Evolutionary conservation across 352 stramenopile genomes (phyloP).

Genomic region (Phytophthora cajani): DNA sequence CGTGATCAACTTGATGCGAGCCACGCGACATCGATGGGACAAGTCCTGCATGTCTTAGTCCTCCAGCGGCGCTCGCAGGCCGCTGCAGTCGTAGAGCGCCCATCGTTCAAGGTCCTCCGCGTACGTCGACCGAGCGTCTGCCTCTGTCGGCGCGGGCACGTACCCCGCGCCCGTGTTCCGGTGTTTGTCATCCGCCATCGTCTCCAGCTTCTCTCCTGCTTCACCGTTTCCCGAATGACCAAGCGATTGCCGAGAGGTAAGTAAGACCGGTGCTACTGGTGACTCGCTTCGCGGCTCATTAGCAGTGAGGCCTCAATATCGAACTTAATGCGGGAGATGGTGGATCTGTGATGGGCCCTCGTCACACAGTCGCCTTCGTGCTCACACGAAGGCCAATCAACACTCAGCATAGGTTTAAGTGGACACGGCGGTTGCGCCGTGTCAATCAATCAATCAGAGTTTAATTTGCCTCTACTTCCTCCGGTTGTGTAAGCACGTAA

Average conservation of each 20-base stretch:
- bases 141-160: neutral
- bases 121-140: neutral
- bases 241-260: neutral
- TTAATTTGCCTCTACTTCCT: too few species aligned
- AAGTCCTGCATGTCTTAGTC: neutral
- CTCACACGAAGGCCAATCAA: too few species aligned
- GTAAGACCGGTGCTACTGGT: too few species aligned
- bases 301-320: too few species aligned
- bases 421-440: too few species aligned
- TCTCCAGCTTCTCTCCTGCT: neutral
- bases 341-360: too few species aligned
- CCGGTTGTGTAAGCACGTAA: neutral
- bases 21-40: neutral
- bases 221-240: neutral
- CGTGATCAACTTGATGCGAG: neutral
- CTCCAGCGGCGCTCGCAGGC: neutral
- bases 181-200: neutral
- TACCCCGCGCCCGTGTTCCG: neutral
- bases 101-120: neutral
- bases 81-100: neutral
- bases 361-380: too few species aligned
- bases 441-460: too few species aligned
- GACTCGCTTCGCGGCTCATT: too few species aligned
- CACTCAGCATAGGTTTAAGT: too few species aligned
- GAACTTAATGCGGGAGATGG: too few species aligned